Base-by-base conservation (phyloP, 371 early-diverging fungal species). In the Mortierella sp. region DNA sequence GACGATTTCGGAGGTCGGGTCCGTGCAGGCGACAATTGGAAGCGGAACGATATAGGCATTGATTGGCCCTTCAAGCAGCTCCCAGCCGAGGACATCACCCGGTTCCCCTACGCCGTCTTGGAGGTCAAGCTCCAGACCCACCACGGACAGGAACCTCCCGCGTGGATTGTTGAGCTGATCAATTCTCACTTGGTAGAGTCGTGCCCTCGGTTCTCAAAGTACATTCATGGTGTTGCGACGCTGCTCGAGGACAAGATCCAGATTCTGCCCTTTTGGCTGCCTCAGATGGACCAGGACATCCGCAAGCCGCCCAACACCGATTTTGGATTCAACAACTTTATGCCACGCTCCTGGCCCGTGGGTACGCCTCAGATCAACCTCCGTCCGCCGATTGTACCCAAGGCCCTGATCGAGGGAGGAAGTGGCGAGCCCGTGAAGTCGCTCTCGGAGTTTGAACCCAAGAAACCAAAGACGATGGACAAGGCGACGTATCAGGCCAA, bases 131-230 rank as follows among this genome's bases (percentile, higher is more conserved):
- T 99, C 37, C 95, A 97, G 84, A 95, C 95, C 4, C 90, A 93
- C 39, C 88, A 93, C 44, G 97, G 97, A 16, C 93, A 93, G 44
- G 90, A 92, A 64, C 93, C 96, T 8, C 98, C 99, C 1, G 89
- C 91, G 50, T 99, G 99, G 99, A 95, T 99, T 47, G 86, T 89
- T 7, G 95, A 97, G 41, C 89, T 99, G 65, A 87, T 98, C 71
- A 91, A 94, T 50, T 93, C 94, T 45, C 94, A 96, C 75, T 88
- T 99, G 79, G 98, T 99, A 26, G 97, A 97, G 85, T 97, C 97
- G 45, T 98, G 98, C 13, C 98, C 99, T 63, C 96, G 97, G 71
- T 99, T 99, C 90, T 96, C 96, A 41, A 99, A 99, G 87, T 99
- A 97, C 87, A 91, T 99, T 61, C 99, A 99, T 87, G 99, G 99